These are phyloP conservation scores for Malassezia brasiliensis DNA, from an alignment of 1,284 basidiomycete genomes.

Conservation along the genomic window DNA sequence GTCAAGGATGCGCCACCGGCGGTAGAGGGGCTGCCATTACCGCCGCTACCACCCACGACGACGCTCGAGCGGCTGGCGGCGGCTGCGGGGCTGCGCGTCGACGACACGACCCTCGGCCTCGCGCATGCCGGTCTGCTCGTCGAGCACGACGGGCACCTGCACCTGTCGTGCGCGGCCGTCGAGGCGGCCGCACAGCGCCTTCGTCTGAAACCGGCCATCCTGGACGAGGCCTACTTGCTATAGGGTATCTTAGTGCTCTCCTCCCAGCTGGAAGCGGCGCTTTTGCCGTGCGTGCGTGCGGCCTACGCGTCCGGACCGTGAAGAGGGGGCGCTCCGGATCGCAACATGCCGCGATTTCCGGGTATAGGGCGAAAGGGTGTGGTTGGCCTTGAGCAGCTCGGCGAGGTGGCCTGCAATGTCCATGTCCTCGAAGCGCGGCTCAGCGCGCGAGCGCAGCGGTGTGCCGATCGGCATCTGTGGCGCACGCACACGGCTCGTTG, in stretches of 20 bases:
- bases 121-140: conserved; percentile 72
- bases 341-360: conserved; percentile 37
- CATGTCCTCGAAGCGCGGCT: neutral
- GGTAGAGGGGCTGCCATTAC: neutral
- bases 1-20: neutral
- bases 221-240: conserved; percentile 16
- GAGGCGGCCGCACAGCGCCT: conserved; percentile 3
- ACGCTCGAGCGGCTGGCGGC: conserved; percentile 56
- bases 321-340: conserved; percentile 33
- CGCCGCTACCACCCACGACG: conserved; percentile 21
- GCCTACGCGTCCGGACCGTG: neutral
- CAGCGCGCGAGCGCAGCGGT: neutral
- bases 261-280: conserved; percentile 4
- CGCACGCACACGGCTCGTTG: conserved; percentile 11
- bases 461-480: neutral
- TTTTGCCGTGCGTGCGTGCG: conserved; percentile 10
- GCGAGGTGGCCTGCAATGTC: conserved; percentile 28
- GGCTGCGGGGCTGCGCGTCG: conserved; percentile 69
- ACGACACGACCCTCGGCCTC: conserved; percentile 78
- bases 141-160: conserved; percentile 31
- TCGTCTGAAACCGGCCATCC: conserved; percentile 7
- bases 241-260: neutral
- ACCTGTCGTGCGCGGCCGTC: conserved; percentile 1
- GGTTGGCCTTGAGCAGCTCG: conserved; percentile 38
- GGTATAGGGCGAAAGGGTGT: conserved; percentile 41